Conservation (phyloP, 768 basidiomycete species). For the Lactarius indigo region DNA sequence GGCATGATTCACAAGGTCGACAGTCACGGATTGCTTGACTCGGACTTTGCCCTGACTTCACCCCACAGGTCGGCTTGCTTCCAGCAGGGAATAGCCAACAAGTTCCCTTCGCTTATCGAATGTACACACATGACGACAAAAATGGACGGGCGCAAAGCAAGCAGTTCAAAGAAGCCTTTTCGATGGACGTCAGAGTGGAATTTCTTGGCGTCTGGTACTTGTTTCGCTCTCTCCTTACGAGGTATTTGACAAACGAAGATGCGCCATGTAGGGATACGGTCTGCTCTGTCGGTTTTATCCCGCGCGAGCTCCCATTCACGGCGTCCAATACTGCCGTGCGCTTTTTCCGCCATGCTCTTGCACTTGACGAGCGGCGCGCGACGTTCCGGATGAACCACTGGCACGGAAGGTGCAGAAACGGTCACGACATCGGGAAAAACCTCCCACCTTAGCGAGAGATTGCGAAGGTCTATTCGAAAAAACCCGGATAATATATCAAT, state of each 20-base stretch:
- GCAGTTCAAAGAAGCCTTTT: slow-evolving; percentile 72
- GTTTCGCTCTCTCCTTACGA: background rate
- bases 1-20: slow-evolving; percentile 71
- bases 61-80: slow-evolving; percentile 57
- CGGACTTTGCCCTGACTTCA: background rate
- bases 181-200: slow-evolving; percentile 68
- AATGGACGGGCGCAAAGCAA: slow-evolving; percentile 60
- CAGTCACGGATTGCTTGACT: background rate
- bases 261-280: slow-evolving; percentile 61
- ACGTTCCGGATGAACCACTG: slow-evolving; percentile 42
- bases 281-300: slow-evolving; percentile 61
- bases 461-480: too few species aligned
- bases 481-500: too few species aligned
- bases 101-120: slow-evolving; percentile 73
- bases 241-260: background rate
- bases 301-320: slow-evolving; percentile 63
- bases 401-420: slow-evolving; percentile 32
- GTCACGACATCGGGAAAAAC: too few species aligned
- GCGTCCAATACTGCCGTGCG: slow-evolving; percentile 56
- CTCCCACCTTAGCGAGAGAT: too few species aligned
- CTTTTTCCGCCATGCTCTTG: slow-evolving; percentile 65
- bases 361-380: slow-evolving; percentile 66
- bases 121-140: slow-evolving; percentile 60
- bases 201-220: slow-evolving; percentile 70
- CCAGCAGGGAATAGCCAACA: slow-evolving; percentile 71